Evolutionary conservation across 2,329 filamentous ascomycete genomes (phyloP).

Genomic region (Pseudogymnoascus pannorum): DNA sequence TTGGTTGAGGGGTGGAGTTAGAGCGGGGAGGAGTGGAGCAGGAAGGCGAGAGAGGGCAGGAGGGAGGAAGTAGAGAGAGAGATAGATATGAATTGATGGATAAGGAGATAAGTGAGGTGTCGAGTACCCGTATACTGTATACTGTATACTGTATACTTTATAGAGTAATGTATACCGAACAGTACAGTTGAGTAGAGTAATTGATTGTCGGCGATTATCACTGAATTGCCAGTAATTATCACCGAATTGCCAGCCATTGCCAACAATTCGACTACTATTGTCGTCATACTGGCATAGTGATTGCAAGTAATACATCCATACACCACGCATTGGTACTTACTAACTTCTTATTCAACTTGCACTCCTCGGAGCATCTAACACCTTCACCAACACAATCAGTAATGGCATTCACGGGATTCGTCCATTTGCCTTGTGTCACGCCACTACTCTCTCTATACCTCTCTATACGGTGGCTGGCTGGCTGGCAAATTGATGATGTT

Average conservation of each 20-base stretch:
- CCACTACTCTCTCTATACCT: no score
- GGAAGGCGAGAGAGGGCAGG: not conserved
- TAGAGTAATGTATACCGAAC: no score
- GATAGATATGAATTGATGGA: not conserved
- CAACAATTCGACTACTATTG: not conserved
- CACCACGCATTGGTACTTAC: no score
- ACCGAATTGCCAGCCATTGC: not conserved
- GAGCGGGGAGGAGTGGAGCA: not conserved
- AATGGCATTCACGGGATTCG: not conserved
- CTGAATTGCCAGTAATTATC: not conserved
- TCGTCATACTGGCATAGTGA: not conserved
- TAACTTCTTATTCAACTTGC: no score
- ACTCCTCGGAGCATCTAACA: no score
- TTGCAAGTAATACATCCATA: no score
- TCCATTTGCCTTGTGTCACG: not conserved
- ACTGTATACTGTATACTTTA: no score
- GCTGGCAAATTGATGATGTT: not conserved
- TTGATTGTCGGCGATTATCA: no score
- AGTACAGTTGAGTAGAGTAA: not conserved
- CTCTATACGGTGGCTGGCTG: not conserved
- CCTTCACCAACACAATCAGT: not conserved
- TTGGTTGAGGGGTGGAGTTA: not conserved
- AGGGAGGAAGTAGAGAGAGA: not conserved
- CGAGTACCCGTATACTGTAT: not conserved
- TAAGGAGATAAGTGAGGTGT: not conserved